phyloP scores from a whole-genome alignment of 2,329 filamentous ascomycete species.

The Botrytis hyacinthi region DNA sequence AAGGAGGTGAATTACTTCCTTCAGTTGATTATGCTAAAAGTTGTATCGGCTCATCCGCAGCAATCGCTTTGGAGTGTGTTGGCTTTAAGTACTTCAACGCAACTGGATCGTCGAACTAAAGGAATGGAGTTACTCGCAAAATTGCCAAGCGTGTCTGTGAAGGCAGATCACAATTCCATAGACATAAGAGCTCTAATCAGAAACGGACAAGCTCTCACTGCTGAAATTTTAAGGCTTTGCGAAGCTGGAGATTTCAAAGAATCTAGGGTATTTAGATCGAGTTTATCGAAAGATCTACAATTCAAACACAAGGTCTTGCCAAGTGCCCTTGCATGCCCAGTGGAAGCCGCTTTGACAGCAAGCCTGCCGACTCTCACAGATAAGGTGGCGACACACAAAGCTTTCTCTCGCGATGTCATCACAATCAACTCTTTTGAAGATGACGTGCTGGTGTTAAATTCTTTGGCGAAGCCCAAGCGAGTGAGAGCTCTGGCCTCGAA shows the following conservation, averaged over 20 bases:
- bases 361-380: conserved; percentile 75
- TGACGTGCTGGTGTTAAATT: conserved; percentile 85
- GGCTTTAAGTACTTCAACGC: conserved; percentile 78
- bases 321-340: conserved; percentile 82
- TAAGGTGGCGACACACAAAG: conserved; percentile 71
- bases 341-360: conserved; percentile 80
- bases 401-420: conserved; percentile 82
- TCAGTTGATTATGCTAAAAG: conserved; percentile 76
- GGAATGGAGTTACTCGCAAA: conserved; percentile 53
- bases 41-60: conserved; percentile 82
- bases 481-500: conserved; percentile 86
- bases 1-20: conserved; percentile 72
- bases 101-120: conserved; percentile 62
- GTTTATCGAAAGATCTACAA: conserved; percentile 70
- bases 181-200: conserved; percentile 72
- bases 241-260: conserved; percentile 70
- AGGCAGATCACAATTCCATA: conserved; percentile 49
- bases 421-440: conserved; percentile 80
- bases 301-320: conserved; percentile 84
- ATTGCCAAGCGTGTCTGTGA: conserved; percentile 48
- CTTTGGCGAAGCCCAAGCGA: conserved; percentile 87
- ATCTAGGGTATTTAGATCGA: conserved; percentile 67
- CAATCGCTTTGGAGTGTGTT: conserved; percentile 91
- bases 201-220: conserved; percentile 77
- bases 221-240: conserved; percentile 77